A percentile compares a stretch with the other conserved stretches of the same genome.
These are phyloP conservation scores for Microstroma glucosiphilum DNA, from an alignment of 1,284 basidiomycete species.

Conservation along the genomic window DNA sequence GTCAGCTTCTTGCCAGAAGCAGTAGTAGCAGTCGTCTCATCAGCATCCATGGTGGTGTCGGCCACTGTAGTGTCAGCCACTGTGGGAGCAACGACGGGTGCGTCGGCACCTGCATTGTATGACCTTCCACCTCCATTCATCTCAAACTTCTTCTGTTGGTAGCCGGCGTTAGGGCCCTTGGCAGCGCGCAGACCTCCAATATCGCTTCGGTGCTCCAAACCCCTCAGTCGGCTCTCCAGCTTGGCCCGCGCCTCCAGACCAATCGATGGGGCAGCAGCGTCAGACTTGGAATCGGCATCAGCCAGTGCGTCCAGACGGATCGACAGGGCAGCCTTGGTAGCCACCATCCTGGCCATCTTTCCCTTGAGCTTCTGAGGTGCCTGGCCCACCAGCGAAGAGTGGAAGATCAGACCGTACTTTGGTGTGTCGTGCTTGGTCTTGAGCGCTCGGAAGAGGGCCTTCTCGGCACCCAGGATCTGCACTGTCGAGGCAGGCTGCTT, in stretches of 20 bases:
- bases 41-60: conserved; percentile 55
- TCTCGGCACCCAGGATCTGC: conserved; percentile 96
- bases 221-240: conserved; percentile 85
- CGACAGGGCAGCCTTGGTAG: conserved; percentile 82
- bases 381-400: conserved; percentile 81
- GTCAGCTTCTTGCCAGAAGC: conserved; percentile 25
- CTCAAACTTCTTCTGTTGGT: conserved; percentile 46
- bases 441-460: conserved; percentile 92
- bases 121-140: conserved; percentile 34
- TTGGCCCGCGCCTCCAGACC: conserved; percentile 89
- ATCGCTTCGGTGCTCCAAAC: conserved; percentile 60
- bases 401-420: conserved; percentile 95
- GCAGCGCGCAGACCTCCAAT: conserved; percentile 29
- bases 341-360: conserved; percentile 99
- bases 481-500: conserved; percentile 97
- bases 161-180: conserved; percentile 32
- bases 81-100: conserved; percentile 22
- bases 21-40: conserved; percentile 58
- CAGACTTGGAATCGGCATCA: conserved; percentile 83
- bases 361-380: conserved; percentile 97
- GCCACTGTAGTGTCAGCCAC: conserved; percentile 29
- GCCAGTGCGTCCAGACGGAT: conserved; percentile 94
- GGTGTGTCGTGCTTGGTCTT: conserved; percentile 99
- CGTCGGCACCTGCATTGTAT: conserved; percentile 46
- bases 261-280: conserved; percentile 68